These are phyloP conservation scores for Phytophthora cryptogea DNA, from an alignment of 352 stramenopile genomes.

Conservation along the genomic window DNA sequence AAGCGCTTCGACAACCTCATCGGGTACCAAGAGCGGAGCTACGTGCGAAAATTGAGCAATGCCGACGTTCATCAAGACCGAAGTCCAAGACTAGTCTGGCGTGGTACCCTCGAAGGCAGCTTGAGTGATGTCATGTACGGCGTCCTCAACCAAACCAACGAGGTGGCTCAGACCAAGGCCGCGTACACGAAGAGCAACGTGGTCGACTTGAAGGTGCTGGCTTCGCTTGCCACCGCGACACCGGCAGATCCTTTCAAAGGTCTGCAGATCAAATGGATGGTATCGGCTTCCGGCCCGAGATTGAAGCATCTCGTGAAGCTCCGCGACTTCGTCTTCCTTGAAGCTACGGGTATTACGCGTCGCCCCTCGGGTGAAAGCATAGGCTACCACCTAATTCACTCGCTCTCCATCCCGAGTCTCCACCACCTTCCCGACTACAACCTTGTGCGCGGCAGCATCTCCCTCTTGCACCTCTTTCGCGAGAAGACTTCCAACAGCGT, in stretches of 20 bases:
- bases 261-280: slow-evolving; percentile 23
- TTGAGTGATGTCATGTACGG: slow-evolving; percentile 37
- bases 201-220: slow-evolving; percentile 18
- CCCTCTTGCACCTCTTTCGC: slow-evolving; percentile 20
- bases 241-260: slow-evolving; percentile 11
- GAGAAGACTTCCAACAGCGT: slow-evolving; percentile 4
- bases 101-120: slow-evolving; percentile 6
- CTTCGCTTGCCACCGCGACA: slow-evolving; percentile 10
- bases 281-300: neutral
- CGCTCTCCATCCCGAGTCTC: slow-evolving; percentile 4
- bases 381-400: slow-evolving; percentile 30
- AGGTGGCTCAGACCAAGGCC: slow-evolving; percentile 26
- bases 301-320: slow-evolving; percentile 1
- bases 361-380: slow-evolving; percentile 10
- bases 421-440: slow-evolving; percentile 9
- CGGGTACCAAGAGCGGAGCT: slow-evolving; percentile 26
- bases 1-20: slow-evolving; percentile 34
- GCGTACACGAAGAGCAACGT: slow-evolving; percentile 30
- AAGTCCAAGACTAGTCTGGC: slow-evolving; percentile 8
- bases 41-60: neutral
- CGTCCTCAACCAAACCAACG: slow-evolving; percentile 24
- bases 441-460: slow-evolving; percentile 30
- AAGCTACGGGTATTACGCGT: slow-evolving; percentile 13
- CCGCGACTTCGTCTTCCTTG: slow-evolving; percentile 31
- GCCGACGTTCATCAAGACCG: neutral